phyloP scores from a whole-genome alignment of 148 eudicot species.

The Spergularia marina region DNA sequence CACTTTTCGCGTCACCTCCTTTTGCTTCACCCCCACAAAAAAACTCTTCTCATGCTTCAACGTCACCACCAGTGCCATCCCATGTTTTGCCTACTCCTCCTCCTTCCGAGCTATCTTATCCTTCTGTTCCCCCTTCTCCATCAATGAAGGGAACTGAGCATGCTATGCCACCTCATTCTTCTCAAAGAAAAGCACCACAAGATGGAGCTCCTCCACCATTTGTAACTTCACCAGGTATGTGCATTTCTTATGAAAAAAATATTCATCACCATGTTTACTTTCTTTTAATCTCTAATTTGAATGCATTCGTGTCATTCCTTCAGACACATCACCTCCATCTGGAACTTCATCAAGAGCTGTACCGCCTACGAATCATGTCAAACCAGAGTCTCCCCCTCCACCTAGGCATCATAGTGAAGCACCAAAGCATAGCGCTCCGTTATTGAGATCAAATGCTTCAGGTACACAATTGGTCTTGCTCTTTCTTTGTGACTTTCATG shows the following conservation, averaged over 20 bases:
- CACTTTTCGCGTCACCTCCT: conserved; percentile 34
- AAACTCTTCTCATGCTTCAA: conserved; percentile 27
- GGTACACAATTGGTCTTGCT: conserved; percentile 13
- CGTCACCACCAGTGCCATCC: conserved; percentile 32
- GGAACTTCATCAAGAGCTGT: conserved; percentile 20
- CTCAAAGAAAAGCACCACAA: conserved; percentile 31
- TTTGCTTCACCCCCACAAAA: conserved; percentile 35
- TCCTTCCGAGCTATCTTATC: conserved; percentile 18
- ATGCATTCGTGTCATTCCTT: neutral
- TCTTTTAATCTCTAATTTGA: neutral
- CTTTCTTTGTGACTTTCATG: conserved; percentile 5
- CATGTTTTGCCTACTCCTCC: conserved; percentile 20
- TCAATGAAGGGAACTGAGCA: conserved; percentile 24
- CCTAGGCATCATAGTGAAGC: conserved; percentile 27
- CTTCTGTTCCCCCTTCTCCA: conserved; percentile 36
- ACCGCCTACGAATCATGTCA: conserved; percentile 24
- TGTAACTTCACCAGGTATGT: conserved; percentile 49
- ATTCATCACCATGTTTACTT: neutral
- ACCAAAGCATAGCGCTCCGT: conserved; percentile 26
- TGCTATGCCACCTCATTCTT: conserved; percentile 32
- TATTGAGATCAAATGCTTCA: conserved; percentile 24
- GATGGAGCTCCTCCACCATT: conserved; percentile 30
- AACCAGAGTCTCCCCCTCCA: conserved; percentile 23
- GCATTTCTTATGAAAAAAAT: conserved; percentile 7
- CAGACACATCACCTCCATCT: conserved; percentile 29